phyloP scores from a whole-genome alignment of 2,329 filamentous ascomycete genomes.

The Trichoderma gracile region DNA sequence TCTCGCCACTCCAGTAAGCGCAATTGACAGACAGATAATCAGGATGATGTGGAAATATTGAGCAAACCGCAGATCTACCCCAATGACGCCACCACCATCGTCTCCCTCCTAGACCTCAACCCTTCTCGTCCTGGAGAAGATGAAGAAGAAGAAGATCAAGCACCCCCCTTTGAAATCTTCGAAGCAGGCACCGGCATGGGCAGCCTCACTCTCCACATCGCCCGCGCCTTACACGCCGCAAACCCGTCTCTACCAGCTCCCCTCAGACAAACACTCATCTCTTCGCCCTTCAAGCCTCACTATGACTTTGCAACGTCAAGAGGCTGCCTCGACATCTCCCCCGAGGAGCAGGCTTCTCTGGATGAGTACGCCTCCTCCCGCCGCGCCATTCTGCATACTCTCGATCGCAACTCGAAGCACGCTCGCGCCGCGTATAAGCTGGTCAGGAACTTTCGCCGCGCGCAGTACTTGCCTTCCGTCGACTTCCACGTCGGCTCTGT shows the following conservation, averaged over 20 bases:
- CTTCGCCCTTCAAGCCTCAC: conserved; percentile 30
- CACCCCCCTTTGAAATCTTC: conserved; percentile 67
- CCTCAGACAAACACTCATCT: conserved; percentile 39
- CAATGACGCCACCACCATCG: conserved; percentile 72
- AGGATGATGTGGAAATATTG: too few species aligned
- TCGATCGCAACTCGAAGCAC: conserved; percentile 65
- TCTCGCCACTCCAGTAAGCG: conserved; percentile 65
- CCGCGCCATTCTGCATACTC: conserved; percentile 70
- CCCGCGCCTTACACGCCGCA: conserved; percentile 72
- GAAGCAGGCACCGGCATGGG: conserved; percentile 87
- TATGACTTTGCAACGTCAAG: conserved; percentile 24
- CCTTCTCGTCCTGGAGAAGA: conserved; percentile 46
- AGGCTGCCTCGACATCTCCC: conserved; percentile 34
- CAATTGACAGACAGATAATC: neutral
- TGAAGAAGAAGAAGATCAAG: conserved; percentile 32
- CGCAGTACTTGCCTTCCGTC: conserved; percentile 68
- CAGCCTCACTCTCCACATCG: conserved; percentile 72
- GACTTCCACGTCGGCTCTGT: conserved; percentile 73
- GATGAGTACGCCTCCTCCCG: conserved; percentile 53
- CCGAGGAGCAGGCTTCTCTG: conserved; percentile 40
- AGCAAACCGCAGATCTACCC: conserved; percentile 60
- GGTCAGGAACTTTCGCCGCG: conserved; percentile 66
- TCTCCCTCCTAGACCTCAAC: conserved; percentile 75
- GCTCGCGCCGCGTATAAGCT: conserved; percentile 64
- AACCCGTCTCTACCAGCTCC: conserved; percentile 56